These are phyloP conservation scores for Ceratocystis papillata DNA, from an alignment of 2,329 filamentous ascomycete genomes.

Conservation along the genomic window DNA sequence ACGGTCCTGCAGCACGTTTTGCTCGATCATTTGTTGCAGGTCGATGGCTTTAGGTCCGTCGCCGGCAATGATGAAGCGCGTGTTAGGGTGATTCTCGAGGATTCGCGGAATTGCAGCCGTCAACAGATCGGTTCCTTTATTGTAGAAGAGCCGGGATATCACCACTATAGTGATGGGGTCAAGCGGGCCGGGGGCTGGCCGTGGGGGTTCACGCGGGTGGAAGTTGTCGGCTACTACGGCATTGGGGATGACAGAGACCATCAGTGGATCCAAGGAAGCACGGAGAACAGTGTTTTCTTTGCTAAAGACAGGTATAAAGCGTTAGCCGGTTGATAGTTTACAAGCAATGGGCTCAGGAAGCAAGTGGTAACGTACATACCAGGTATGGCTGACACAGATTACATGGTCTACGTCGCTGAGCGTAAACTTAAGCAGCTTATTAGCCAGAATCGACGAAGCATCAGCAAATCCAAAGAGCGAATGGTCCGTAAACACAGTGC, in stretches of 20 bases:
- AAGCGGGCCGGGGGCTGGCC: constrained; percentile 62
- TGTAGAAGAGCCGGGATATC: constrained; percentile 94
- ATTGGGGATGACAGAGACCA: constrained; percentile 93
- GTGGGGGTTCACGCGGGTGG: constrained; percentile 51
- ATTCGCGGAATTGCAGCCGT: constrained; percentile 92
- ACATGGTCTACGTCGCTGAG: constrained; percentile 96
- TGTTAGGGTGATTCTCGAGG: constrained; percentile 77
- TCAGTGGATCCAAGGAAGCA: constrained; percentile 85
- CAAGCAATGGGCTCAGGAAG: not conserved
- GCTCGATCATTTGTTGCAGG: constrained; percentile 94
- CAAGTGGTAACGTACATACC: constrained; percentile 42
- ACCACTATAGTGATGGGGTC: constrained; percentile 94
- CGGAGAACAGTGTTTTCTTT: constrained; percentile 96
- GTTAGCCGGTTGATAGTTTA: not conserved
- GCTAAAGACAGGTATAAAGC: constrained; percentile 37
- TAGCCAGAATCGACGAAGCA: constrained; percentile 87
- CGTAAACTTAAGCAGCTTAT: constrained; percentile 92
- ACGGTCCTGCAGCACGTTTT: constrained; percentile 83
- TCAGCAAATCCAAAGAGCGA: constrained; percentile 96
- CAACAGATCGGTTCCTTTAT: constrained; percentile 95
- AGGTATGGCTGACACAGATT: constrained; percentile 96
- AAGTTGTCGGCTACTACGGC: constrained; percentile 97
- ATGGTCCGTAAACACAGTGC: constrained; percentile 95
- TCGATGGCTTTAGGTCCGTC: constrained; percentile 96
- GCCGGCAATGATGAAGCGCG: constrained; percentile 92